Evolutionary conservation across 352 stramenopile species (phyloP).

Genomic region (Globisporangium iwayamae): DNA sequence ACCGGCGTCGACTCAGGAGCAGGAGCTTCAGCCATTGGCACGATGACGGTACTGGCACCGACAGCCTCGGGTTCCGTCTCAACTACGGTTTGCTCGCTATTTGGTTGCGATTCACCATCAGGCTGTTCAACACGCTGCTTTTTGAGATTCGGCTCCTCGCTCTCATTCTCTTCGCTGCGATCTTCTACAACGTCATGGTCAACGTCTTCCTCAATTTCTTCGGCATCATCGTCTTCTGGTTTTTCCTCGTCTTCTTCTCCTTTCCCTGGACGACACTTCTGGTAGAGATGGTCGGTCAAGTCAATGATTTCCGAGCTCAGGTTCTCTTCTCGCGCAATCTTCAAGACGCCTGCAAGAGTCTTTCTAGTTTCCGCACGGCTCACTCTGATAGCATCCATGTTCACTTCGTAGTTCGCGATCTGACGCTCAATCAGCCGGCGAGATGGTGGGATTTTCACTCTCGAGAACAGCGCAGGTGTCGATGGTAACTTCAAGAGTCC

Average conservation of each 20-base stretch:
- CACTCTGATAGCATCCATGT: constrained; percentile 42
- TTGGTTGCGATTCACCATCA: background rate
- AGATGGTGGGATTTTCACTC: constrained; percentile 60
- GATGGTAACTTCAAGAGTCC: constrained; percentile 24
- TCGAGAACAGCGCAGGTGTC: constrained; percentile 43
- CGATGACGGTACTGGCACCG: background rate
- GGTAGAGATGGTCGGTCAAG: constrained; percentile 48
- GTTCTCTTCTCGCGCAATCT: constrained; percentile 60
- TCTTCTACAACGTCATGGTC: constrained; percentile 16
- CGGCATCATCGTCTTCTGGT: constrained; percentile 33
- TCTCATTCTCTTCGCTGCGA: constrained; percentile 20
- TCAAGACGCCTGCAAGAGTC: constrained; percentile 47
- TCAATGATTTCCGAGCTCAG: constrained; percentile 50
- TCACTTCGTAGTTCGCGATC: constrained; percentile 62
- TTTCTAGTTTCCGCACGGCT: constrained; percentile 46
- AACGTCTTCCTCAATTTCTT: constrained; percentile 23
- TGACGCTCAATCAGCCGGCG: constrained; percentile 68
- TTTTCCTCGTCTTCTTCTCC: constrained; percentile 25
- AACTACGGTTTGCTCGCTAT: background rate
- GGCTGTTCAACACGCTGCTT: constrained; percentile 27
- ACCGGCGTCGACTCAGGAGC: background rate
- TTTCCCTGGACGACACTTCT: constrained; percentile 51
- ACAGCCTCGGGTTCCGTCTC: background rate
- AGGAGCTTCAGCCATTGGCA: background rate
- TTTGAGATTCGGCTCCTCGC: constrained; percentile 33